Base-by-base conservation (phyloP, 2,329 filamentous ascomycete species). In the Neofusicoccum parvum region DNA sequence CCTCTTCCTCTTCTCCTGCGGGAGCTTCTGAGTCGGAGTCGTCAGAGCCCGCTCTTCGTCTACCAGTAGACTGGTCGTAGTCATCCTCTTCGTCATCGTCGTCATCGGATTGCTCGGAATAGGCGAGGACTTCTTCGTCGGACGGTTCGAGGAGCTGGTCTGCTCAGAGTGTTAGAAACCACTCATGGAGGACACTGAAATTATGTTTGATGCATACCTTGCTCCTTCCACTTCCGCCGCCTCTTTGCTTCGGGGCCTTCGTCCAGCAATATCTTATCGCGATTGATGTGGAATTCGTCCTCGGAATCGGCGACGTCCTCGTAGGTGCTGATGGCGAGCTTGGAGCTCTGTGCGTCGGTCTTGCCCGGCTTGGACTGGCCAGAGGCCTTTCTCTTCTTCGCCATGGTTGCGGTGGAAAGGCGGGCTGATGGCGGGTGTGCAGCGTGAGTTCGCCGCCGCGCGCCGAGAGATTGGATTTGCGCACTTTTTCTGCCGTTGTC, bases 261-360 rank as follows among this genome's bases (percentile, higher is more conserved):
- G 36, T 96, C 92, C 43, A 99, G 85, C 72, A 94, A 79, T 68
- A 99, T 88, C 74, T 92, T 90, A 79, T 99, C 95, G 69, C 91
- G 87, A 69, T 94, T 90, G 67, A 94, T 83, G 73, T 94, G 92
- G 76, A 97, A 96, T 75, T 97, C 92, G 77, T 99, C 95, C 77
- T 97, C 92, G 1, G 93, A 96, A 76, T 97, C 90, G 69, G 94
- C 92, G 71, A 99, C 90, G 79, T 96, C 92, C 78, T 94, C 89
- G 77, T 86, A 94, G 2, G 87, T 89, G 65, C 75, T 78, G 65
- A 85, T 80, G 20, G 75, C 73, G 68, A 93, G 84, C 62, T 88
- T 87, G 41, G 89, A 86, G 34, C 72, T 66, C 17, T 48, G 41
- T 32, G 32, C 56, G 58, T 43, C 75, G 64, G 75, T 71, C 6